Percentiles rank a stretch among this genome's conserved stretches.
phyloP scores from a whole-genome alignment of 2,329 filamentous ascomycete genomes.

The Aureobasidium uvarum region DNA sequence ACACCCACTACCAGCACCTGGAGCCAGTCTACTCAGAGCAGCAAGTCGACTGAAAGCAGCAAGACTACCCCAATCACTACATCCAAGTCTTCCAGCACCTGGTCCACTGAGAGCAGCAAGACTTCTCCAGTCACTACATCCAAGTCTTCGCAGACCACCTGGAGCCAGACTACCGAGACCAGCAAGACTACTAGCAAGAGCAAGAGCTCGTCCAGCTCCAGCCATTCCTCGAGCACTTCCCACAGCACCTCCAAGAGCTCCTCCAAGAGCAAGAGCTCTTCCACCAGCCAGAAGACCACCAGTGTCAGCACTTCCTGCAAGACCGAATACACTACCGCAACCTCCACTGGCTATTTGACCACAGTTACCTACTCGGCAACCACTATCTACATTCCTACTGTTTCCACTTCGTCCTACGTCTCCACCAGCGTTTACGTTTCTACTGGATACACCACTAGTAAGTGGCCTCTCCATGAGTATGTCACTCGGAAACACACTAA shows the following conservation, averaged over 20 bases:
- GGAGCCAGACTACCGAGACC: background rate
- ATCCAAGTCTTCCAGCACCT: background rate
- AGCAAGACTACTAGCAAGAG: background rate
- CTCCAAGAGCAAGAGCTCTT: conserved; percentile 11
- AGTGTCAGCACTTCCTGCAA: conserved; percentile 13
- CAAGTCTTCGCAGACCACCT: background rate
- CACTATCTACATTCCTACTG: background rate
- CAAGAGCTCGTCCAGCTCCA: background rate
- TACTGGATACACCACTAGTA: background rate
- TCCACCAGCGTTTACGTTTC: background rate
- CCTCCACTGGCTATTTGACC: background rate
- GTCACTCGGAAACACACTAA: background rate
- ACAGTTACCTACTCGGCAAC: conserved; percentile 12
- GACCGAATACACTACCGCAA: conserved; percentile 1
- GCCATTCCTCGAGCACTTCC: background rate
- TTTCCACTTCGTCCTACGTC: background rate
- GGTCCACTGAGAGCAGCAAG: conserved; percentile 1
- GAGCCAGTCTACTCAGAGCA: background rate
- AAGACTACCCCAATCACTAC: background rate
- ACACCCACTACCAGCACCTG: background rate
- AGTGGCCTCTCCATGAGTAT: background rate
- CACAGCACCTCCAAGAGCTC: conserved; percentile 9
- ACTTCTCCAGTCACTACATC: background rate
- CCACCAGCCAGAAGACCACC: background rate
- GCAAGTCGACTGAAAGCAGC: conserved; percentile 9